Evolutionary conservation across 2,329 filamentous ascomycete genomes (phyloP), one percentile per base, ranked within the genome.

Genomic region (Rhytidhysteron rufulum): DNA sequence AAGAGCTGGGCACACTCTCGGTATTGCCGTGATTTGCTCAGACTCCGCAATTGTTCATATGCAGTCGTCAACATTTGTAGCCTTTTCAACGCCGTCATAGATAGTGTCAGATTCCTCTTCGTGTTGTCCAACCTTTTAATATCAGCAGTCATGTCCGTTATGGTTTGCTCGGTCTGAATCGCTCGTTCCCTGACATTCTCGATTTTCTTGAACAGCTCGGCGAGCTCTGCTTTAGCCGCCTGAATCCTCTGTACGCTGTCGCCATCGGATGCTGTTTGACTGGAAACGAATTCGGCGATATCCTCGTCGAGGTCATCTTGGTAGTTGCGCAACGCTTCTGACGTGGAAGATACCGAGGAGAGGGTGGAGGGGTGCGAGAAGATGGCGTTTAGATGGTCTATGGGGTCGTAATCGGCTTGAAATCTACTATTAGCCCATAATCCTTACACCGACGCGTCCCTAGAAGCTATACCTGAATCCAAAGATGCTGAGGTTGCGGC

Each of bases 11-110:
- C 90, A 61, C 93, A 97, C 64, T 98, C 93, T 49, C 88, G 78
- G 65, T 98, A 98, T 65, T 98, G 93, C 41, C 91, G 77, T 25
- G 86, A 85, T 66, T 86, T 86, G 50, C 87, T 85, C 51, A 96
- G 73, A 3, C 82, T 86, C 43, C 86, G 80, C 42, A 98, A 75
- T 70, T 98, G 93, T 62, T 97, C 93, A 68, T 97, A 98, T n/a
- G 93, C 93, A 3, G 93, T 97, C 4, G 93, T 97, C 61, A 98
- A 72, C 93, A 98, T 98, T 74, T 98, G 93, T 54, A 98, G 76
- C 34, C 93, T 79, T 73, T 98, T 98, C 57, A 98, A 74, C 17
- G 91, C 91, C 31, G 93, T 98, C 93, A 98, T 98, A 50, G 89
- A 96, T 39, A 95, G 77, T 8, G 93, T 96, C 46, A 98, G 76